Evolutionary conservation across 345 rosid genomes (phyloP).

Genomic region (Gossypium arboreum): DNA sequence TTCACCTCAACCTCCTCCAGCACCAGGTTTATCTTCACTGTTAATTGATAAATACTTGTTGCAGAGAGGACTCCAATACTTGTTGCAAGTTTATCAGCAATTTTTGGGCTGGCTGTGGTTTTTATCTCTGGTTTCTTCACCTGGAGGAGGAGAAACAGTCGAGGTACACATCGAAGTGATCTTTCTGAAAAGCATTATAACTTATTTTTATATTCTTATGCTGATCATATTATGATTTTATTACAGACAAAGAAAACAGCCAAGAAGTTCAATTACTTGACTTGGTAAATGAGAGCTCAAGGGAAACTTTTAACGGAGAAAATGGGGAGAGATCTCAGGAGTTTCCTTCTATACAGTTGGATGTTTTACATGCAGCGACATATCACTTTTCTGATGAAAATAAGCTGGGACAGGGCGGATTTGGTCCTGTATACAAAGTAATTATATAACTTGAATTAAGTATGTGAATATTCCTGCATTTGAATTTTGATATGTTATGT

Average conservation of each 20-base stretch:
- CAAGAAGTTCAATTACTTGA: not conserved
- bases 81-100: not conserved
- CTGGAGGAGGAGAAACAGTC: not conserved
- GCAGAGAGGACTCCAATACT: not conserved
- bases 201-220: not conserved
- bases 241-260: not conserved
- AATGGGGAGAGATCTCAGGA: not conserved
- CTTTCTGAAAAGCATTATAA: not conserved
- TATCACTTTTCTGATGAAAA: not conserved
- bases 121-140: not conserved
- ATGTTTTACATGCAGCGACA: not conserved
- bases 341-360: conserved; percentile 1
- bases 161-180: not conserved
- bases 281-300: not conserved
- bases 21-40: not conserved
- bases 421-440: conserved; percentile 14
- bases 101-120: not conserved
- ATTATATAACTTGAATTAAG: not conserved
- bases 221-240: not conserved
- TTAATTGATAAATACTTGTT: not conserved
- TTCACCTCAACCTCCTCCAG: not conserved
- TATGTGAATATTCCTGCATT: not conserved
- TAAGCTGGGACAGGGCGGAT: conserved; percentile 13
- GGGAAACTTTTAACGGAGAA: not conserved
- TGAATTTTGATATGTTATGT: not conserved